These are phyloP conservation scores for Dendrobium nobile DNA, from an alignment of 106 monocot genomes.

Conservation along the genomic window DNA sequence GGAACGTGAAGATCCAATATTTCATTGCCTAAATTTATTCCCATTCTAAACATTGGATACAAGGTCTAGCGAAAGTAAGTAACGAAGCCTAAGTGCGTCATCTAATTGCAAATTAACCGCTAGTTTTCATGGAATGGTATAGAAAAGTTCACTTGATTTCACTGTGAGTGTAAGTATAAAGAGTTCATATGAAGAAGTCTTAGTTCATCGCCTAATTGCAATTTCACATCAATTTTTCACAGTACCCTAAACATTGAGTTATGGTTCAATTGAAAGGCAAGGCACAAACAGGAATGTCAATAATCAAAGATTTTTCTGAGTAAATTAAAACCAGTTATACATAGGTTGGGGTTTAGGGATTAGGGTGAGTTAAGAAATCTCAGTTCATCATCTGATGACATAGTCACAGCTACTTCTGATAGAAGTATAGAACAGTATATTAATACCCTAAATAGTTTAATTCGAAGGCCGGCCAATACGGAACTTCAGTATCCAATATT, in stretches of 20 bases:
- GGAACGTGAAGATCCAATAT: not conserved
- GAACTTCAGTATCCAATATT: no score
- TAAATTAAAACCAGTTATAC: not conserved
- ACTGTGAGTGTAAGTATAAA: not conserved
- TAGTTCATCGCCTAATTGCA: not conserved
- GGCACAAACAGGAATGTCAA: not conserved
- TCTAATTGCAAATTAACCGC: not conserved
- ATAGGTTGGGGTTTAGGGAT: not conserved
- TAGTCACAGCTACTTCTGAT: not conserved
- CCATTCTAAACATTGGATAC: not conserved
- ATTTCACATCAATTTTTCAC: not conserved
- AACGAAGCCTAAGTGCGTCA: not conserved
- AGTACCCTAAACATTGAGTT: not conserved
- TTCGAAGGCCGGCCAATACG: no score
- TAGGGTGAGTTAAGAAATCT: not conserved
- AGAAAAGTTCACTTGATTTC: not conserved
- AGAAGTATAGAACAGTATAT: not conserved
- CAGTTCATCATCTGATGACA: not conserved
- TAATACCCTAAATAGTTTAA: not conserved
- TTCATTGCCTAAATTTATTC: not conserved
- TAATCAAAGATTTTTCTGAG: not conserved
- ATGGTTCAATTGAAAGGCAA: not conserved
- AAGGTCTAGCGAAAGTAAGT: not conserved
- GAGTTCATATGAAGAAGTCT: not conserved
- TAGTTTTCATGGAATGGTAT: not conserved